Percentiles rank a stretch among this genome's conserved stretches.
These are phyloP conservation scores for Panicum miliaceum DNA, from an alignment of 176 grass and related monocot species.

Conservation along the genomic window DNA sequence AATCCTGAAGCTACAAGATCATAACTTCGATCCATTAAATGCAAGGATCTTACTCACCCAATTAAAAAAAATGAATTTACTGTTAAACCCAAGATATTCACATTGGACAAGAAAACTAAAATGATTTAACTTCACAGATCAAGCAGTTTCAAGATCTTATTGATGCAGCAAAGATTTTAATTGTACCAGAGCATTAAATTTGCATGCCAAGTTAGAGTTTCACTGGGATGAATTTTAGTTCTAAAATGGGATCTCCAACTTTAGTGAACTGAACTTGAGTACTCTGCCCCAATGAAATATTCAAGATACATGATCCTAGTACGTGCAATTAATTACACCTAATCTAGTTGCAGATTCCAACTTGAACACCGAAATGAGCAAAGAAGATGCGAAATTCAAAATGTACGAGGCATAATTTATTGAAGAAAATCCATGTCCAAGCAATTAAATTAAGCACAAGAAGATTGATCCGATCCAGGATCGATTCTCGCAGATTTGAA, in stretches of 20 bases:
- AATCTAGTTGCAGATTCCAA: background rate
- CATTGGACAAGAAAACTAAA: background rate
- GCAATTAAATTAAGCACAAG: background rate
- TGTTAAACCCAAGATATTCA: slow-evolving; percentile 2
- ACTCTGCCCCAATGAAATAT: background rate
- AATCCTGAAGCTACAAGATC: background rate
- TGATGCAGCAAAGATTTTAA: background rate
- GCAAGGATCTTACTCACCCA: background rate
- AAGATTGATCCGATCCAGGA: background rate
- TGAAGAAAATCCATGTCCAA: background rate
- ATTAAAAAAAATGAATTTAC: slow-evolving; percentile 11
- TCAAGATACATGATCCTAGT: slow-evolving; percentile 24
- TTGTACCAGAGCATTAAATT: background rate
- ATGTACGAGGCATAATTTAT: background rate
- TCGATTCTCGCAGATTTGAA: background rate
- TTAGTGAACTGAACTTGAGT: background rate
- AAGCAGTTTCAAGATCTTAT: slow-evolving; percentile 14
- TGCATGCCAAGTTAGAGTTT: background rate
- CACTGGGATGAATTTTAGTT: background rate
- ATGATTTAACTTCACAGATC: slow-evolving; percentile 1
- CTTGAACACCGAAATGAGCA: background rate
- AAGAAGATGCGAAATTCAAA: background rate
- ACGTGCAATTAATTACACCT: slow-evolving; percentile 15
- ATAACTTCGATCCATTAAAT: background rate
- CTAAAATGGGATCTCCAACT: slow-evolving; percentile 3